Evolutionary conservation across 2,329 filamentous ascomycete species (phyloP), one percentile per base, ranked within the genome.

Genomic region (Colletotrichum sp.): DNA sequence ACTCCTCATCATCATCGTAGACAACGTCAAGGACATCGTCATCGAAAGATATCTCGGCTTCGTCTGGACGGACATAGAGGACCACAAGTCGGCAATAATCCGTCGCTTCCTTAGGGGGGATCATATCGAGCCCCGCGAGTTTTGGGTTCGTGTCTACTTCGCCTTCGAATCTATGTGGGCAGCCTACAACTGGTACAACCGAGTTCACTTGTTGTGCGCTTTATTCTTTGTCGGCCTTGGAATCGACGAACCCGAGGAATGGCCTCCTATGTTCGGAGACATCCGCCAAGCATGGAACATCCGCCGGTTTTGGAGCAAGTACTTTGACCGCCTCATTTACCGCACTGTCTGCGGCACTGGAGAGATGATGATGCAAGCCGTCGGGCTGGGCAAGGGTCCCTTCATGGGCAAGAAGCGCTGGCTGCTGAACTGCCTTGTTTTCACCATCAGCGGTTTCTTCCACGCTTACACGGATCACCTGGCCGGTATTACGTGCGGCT

Each of bases 221-320:
- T 16, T 73, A 27, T 70, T 75, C 39, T 76, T 76, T 49, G 71
- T 76, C 27, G 72, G 30, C 8, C 30, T 75, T 29, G 30, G 63
- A 8, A 30, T 77, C 22, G 75, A 77, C 61, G 68, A 72, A 22
- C 78, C 78, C 2, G 76, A 77, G 25, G 78, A 79, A 32, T 79
- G 78, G 78, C 78, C 78, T 3, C 75, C 73, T 3, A 52, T 78
- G 13, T 79, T 79, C 30, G 78, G 78, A 27, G 73, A 75, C 36
- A 68, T 78, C 16, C 22, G 70, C 3, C 68, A 79, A 69, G 78
- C 75, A 6, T 79, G 77, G 69, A 77, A 55, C 13, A 16, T 79
- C 22, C 69, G 77, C 16, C 75, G 78, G 3, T 77, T 76, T 32
- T 79, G 78, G 78, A 71, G 77, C 77, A 75, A 77, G 52, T 79